A percentile compares a stretch with the other conserved stretches of the same genome.
These are phyloP conservation scores for Trichocladium antarcticum DNA, from an alignment of 495 filamentous ascomycete genomes.

Conservation along the genomic window DNA sequence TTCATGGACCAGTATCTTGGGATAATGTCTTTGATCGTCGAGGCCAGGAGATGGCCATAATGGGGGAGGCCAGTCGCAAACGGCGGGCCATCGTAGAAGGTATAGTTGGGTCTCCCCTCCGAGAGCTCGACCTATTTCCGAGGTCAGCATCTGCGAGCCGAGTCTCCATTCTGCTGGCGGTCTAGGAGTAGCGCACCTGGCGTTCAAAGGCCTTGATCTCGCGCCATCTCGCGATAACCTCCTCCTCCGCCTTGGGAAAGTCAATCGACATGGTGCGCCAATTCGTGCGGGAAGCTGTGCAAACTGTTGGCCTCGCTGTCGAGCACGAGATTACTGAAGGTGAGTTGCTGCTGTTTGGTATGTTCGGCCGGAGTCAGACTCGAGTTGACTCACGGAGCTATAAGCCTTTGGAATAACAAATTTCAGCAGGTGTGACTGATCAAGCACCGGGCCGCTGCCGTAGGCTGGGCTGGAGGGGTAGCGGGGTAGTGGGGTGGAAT, in stretches of 20 bases:
- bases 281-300: neutral
- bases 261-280: conserved; percentile 62
- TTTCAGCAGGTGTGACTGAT: conserved; percentile 20
- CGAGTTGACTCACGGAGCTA: conserved; percentile 13
- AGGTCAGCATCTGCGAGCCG: conserved; percentile 1
- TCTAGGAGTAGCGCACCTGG: conserved; percentile 14
- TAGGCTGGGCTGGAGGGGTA: conserved; percentile 15
- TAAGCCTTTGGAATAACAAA: conserved; percentile 7
- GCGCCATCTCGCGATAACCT: conserved; percentile 67
- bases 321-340: neutral
- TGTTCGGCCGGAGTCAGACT: conserved; percentile 1
- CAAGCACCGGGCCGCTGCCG: neutral
- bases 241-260: conserved; percentile 85
- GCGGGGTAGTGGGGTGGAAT: conserved; percentile 18
- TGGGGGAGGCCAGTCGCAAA: conserved; percentile 63
- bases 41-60: conserved; percentile 91
- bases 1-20: conserved; percentile 98
- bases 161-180: neutral
- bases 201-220: conserved; percentile 79
- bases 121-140: conserved; percentile 37
- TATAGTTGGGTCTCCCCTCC: conserved; percentile 62
- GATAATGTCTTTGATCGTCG: conserved; percentile 96
- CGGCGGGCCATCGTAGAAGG: conserved; percentile 69
- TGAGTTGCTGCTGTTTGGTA: neutral
- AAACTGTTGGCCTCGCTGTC: neutral